Percentiles rank a stretch among this genome's conserved stretches.
phyloP scores from a whole-genome alignment of 2,329 filamentous ascomycete species.

The Trichoderma atrobrunneum region DNA sequence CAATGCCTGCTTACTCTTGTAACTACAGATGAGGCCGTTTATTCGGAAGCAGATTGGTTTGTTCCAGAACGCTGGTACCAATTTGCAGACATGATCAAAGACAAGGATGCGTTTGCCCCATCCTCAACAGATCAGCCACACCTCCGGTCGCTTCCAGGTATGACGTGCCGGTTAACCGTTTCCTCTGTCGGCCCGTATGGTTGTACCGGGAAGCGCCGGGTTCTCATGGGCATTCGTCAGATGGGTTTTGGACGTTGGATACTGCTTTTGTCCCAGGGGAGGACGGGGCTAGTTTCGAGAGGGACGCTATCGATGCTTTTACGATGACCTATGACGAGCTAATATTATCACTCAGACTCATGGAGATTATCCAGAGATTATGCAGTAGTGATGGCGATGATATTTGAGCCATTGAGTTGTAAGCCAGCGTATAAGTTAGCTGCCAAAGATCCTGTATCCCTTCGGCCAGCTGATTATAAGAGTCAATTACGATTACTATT shows the following conservation, averaged over 20 bases:
- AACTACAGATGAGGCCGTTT: background rate
- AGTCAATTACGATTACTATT: background rate
- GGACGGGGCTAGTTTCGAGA: background rate
- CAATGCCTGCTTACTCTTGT: conserved; percentile 35
- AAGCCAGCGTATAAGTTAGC: background rate
- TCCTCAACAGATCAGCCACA: conserved; percentile 24
- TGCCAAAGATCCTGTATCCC: background rate
- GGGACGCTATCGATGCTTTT: background rate
- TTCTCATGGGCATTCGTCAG: background rate
- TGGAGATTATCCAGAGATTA: too few species aligned
- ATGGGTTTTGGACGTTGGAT: background rate
- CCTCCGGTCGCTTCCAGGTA: background rate
- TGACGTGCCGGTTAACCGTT: background rate
- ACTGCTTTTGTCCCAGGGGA: background rate
- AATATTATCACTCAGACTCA: too few species aligned
- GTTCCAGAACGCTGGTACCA: conserved; percentile 39
- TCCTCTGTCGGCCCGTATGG: background rate
- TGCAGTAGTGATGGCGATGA: background rate
- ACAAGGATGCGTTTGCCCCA: conserved; percentile 31
- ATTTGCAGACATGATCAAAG: conserved; percentile 30
- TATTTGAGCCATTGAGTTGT: background rate
- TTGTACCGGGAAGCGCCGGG: background rate
- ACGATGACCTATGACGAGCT: background rate
- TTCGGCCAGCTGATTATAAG: background rate
- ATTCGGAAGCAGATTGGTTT: conserved; percentile 27